Evolutionary conservation across 305 asterid genomes (phyloP), one percentile per base, ranked within the genome.

Genomic region (Andrographis paniculata): DNA sequence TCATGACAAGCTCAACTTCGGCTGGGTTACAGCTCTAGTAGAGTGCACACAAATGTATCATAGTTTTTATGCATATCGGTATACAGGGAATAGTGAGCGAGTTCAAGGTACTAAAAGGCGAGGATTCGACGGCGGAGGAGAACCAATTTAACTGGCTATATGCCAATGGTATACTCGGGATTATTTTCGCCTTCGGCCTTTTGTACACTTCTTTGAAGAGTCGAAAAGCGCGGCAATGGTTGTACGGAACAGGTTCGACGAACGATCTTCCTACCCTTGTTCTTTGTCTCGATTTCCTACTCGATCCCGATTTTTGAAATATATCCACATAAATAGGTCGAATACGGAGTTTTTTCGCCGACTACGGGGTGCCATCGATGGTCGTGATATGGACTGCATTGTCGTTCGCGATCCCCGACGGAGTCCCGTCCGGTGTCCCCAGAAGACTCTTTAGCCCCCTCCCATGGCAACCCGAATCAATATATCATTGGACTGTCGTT

Each of bases 281-380:
- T n/a, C n/a, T n/a, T n/a, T n/a, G n/a, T n/a, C n/a, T n/a, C n/a
- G n/a, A n/a, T n/a, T n/a, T n/a, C n/a, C n/a, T n/a, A n/a, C n/a
- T n/a, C n/a, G n/a, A n/a, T n/a, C n/a, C n/a, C n/a, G n/a, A n/a
- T 22, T 17, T 65, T 16, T 12, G 27, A 4, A 15, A 1, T 11
- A n/a, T 15, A 2, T n/a, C 4, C 4, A 24, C 30, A 24, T 8
- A 9, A 8, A 37, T 73, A 84, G 95, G 80, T 17, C 46, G 68
- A 61, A 20, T 72, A 0, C 50, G 96, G 52, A 71, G 89, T 57
- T 74, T 86, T 27, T 56, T 72, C 8, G 96, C 96, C 3, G 94
- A 83, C 52, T 86, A 83, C 23, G 96, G 96, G 42, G 89, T 86
- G 56, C 96, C 96, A 1, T 39, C 76, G 14, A 66, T 76, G 87